These are phyloP conservation scores for Hygrophoropsis aurantiaca DNA, from an alignment of 768 basidiomycete species.

Conservation along the genomic window DNA sequence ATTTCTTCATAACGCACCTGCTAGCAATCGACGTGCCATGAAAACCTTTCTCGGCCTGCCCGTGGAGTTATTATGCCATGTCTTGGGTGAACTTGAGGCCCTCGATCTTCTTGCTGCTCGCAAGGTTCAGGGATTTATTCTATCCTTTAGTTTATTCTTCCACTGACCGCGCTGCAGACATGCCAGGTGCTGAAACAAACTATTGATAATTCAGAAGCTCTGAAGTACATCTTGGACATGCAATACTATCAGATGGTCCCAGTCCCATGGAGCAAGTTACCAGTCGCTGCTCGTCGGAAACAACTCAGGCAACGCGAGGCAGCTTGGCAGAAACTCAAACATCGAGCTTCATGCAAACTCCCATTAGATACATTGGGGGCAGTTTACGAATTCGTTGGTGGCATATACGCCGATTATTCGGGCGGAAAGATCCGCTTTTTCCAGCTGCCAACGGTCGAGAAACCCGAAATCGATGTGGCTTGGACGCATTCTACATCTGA, in stretches of 20 bases:
- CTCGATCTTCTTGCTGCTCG: conserved; percentile 36
- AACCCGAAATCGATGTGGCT: conserved; percentile 19
- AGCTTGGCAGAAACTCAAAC: conserved; percentile 47
- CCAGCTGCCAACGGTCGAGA: conserved; percentile 39
- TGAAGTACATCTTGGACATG: conserved; percentile 53
- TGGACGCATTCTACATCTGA: conserved; percentile 48
- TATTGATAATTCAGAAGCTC: conserved; percentile 41
- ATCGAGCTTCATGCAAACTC: conserved; percentile 37
- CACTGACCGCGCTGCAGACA: conserved; percentile 28
- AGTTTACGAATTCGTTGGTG: conserved; percentile 52
- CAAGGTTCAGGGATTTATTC: conserved; percentile 16
- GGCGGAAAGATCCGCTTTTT: conserved; percentile 41
- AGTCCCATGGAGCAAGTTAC: conserved; percentile 18
- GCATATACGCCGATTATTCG: conserved; percentile 42
- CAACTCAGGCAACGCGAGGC: conserved; percentile 42
- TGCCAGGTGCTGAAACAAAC: conserved; percentile 38
- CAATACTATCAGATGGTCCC: conserved; percentile 45
- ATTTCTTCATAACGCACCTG: too few species aligned
- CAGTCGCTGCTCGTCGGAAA: conserved; percentile 42
- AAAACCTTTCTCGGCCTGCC: conserved; percentile 22
- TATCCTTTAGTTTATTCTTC: background rate
- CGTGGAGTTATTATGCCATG: conserved; percentile 38
- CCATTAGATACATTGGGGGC: conserved; percentile 44
- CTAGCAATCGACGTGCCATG: too few species aligned
- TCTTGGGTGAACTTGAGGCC: conserved; percentile 34